A percentile compares a stretch with the other conserved stretches of the same genome.
These are phyloP conservation scores for Ramichloridium luteum DNA, from an alignment of 2,329 filamentous ascomycete genomes.

Conservation along the genomic window DNA sequence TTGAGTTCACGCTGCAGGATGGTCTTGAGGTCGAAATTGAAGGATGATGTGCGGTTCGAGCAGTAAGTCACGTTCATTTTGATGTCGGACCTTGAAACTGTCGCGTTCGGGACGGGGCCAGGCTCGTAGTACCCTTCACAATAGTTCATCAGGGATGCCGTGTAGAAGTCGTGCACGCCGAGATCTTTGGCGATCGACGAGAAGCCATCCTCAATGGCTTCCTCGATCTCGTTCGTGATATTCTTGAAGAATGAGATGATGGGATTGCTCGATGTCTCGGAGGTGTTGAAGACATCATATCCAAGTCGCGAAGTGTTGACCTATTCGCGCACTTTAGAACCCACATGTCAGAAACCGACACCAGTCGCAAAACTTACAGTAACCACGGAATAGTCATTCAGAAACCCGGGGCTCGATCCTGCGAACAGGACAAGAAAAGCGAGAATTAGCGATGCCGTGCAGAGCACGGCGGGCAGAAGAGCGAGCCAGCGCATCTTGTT, in stretches of 20 bases:
- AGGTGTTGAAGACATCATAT: constrained; percentile 21
- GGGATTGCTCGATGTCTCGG: constrained; percentile 7
- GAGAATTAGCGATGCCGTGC: constrained; percentile 44
- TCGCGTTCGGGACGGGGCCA: constrained; percentile 30
- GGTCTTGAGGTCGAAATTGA: constrained; percentile 43
- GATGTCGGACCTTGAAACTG: constrained; percentile 28
- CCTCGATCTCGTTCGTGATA: constrained; percentile 24
- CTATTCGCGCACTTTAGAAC: no score
- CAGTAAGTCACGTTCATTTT: constrained; percentile 43
- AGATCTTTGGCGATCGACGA: constrained; percentile 35
- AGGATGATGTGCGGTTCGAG: constrained; percentile 41
- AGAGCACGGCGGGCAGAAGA: constrained; percentile 24
- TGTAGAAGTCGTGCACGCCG: constrained; percentile 50
- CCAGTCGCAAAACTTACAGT: constrained; percentile 31
- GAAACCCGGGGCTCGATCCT: constrained; percentile 41
- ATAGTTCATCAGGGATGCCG: constrained; percentile 47
- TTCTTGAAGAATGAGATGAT: constrained; percentile 18
- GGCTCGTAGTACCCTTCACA: constrained; percentile 41
- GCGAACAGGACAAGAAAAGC: constrained; percentile 49
- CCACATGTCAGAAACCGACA: background rate
- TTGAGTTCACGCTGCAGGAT: constrained; percentile 40
- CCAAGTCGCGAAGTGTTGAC: constrained; percentile 47
- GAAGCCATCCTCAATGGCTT: constrained; percentile 30
- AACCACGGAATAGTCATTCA: constrained; percentile 46
- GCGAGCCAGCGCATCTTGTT: constrained; percentile 15